A percentile compares a stretch with the other conserved stretches of the same genome.
Conservation (phyloP, 495 filamentous ascomycete species). For the Trichoderma asperelloides region DNA sequence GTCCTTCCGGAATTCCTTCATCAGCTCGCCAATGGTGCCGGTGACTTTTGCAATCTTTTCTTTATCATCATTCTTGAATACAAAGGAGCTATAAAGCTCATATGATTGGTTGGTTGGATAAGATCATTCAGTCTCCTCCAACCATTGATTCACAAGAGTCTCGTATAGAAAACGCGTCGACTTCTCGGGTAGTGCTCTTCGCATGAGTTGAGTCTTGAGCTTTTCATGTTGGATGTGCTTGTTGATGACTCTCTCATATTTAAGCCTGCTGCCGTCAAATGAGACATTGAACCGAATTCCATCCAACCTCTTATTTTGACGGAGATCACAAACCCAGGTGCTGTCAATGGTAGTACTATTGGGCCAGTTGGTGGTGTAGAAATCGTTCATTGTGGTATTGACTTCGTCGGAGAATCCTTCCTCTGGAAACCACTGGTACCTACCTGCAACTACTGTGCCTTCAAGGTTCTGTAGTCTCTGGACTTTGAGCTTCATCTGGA, state of each 20-base stretch:
- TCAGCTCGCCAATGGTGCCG: not conserved
- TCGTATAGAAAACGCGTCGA: constrained; percentile 24
- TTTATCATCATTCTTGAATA: constrained; percentile 10
- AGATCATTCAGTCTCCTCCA: constrained; percentile 18
- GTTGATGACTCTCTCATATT: constrained; percentile 15
- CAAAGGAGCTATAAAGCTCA: constrained; percentile 17
- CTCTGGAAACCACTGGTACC: not conserved
- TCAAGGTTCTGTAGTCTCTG: not conserved
- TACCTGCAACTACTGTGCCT: not conserved
- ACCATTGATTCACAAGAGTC: constrained; percentile 23
- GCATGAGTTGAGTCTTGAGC: constrained; percentile 16
- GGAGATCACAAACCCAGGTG: constrained; percentile 22
- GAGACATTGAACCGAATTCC: constrained; percentile 11
- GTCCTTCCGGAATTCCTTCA: constrained; percentile 6
- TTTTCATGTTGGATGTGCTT: not conserved
- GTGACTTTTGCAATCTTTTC: constrained; percentile 9
- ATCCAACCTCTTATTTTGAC: not conserved
- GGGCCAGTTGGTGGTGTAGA: not conserved
- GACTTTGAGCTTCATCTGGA: not conserved
- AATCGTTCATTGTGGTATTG: not conserved
- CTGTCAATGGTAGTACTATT: constrained; percentile 20
- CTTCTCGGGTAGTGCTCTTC: constrained; percentile 15
- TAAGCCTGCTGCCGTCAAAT: not conserved
- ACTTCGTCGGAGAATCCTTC: not conserved
- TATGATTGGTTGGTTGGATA: constrained; percentile 15